Evolutionary conservation across 805 yeast species (phyloP), one percentile per base, ranked within the genome.

Genomic region (Maudiozyma serrabonitensis): DNA sequence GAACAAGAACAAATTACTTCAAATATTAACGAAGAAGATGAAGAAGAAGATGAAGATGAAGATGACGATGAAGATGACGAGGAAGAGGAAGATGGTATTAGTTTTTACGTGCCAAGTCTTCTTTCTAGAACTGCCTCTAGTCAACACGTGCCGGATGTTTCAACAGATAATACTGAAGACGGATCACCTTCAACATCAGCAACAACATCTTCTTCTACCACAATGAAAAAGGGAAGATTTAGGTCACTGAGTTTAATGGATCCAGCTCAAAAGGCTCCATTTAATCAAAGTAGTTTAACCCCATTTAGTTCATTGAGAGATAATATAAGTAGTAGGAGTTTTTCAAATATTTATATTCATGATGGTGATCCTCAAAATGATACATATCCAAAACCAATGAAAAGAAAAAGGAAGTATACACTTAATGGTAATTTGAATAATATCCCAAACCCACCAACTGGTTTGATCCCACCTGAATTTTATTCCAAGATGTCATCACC

Each of bases 31-130:
- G 43, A 41, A 26, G 47, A 48, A 3, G 39, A 44, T 1, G 37
- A 46, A 4, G 39, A 35, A 1, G 61, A 56, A 26, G 66, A 63
- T 18, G 68, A 66, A 13, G 62, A 61, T 39, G 70, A 67, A 11
- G 63, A 60, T 42, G 67, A 64, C 16, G 62, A 61, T 28, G 64
- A 65, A 31, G 63, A 65, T 3, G 64, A 63, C 21, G 54, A 62
- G n/a, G 66, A 62, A 26, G 69, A 67, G 50, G 70, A 69, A 43
- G 66, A 58, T 43, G 65, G 64, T 5, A 57, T 70, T 38, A 69
- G 68, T 50, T 68, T 71, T 52, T 70, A 69, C 50, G 73, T 64
- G 5, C 66, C 68, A 5, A 63, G 61, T 45, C 53, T 56, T 49
- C 47, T 64, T 38, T 63, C 67, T 2, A 51, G 66, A 34, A 56